Conservation (phyloP, 192 early-diverging fungal species). For the Obelidium mucronatum region DNA sequence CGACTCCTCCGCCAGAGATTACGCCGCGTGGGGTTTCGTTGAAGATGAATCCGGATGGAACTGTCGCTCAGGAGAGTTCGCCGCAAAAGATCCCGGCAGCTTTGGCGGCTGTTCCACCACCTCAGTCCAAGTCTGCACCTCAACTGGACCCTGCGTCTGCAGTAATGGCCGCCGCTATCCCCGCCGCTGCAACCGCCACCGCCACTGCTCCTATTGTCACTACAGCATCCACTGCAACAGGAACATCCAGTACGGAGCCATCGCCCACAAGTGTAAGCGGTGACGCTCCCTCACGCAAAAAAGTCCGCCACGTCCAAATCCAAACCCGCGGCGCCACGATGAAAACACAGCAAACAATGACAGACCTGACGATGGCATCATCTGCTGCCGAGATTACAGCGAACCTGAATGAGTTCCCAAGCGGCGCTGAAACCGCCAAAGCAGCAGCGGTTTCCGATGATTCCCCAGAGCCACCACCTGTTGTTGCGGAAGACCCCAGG, state of each 20-base stretch:
- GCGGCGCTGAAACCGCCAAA: background rate
- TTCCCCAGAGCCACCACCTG: too few relatives aligned
- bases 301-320: conserved; percentile 58
- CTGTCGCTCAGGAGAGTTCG: background rate
- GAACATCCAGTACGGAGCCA: background rate
- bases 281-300: conserved; percentile 26
- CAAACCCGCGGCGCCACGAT: conserved; percentile 48
- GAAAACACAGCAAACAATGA: conserved; percentile 32
- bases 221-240: background rate
- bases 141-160: background rate
- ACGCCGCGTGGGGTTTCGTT: conserved; percentile 20
- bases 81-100: too few relatives aligned
- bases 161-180: background rate
- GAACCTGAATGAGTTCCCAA: conserved; percentile 5
- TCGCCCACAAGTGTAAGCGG: background rate
- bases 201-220: background rate
- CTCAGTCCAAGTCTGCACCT: background rate
- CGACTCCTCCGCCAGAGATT: conserved; percentile 2
- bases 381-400: background rate
- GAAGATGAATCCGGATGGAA: background rate
- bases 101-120: background rate
- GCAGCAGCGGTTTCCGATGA: background rate
- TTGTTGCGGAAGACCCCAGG: background rate
- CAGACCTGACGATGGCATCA: conserved; percentile 8
- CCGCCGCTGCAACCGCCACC: background rate